Evolutionary conservation across 495 filamentous ascomycete genomes (phyloP).

Genomic region (Xylaria nigripes): DNA sequence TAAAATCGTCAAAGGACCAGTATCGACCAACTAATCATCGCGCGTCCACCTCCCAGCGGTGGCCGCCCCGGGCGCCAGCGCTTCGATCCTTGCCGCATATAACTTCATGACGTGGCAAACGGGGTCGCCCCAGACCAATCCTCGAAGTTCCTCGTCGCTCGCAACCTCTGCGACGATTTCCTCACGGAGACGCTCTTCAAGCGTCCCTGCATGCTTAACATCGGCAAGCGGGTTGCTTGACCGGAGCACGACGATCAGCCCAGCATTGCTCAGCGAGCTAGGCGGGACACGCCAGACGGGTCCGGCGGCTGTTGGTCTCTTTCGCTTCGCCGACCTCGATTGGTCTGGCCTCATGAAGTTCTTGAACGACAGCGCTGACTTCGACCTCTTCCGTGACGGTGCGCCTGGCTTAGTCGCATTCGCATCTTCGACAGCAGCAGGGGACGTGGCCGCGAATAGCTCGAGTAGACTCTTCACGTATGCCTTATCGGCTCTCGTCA

Average conservation of each 20-base stretch:
- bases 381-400: slow-evolving; percentile 20
- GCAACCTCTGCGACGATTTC: slow-evolving; percentile 54
- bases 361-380: slow-evolving; percentile 23
- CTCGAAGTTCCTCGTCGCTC: slow-evolving; percentile 55
- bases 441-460: slow-evolving; percentile 57
- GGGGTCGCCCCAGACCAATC: slow-evolving; percentile 69
- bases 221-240: slow-evolving; percentile 29
- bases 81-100: slow-evolving; percentile 60
- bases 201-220: slow-evolving; percentile 28
- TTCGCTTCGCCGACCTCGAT: too few relatives aligned
- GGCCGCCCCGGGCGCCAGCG: slow-evolving; percentile 57
- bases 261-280: slow-evolving; percentile 55
- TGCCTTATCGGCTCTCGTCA: slow-evolving; percentile 63
- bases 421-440: slow-evolving; percentile 15
- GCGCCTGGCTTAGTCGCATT: not conserved
- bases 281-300: slow-evolving; percentile 55
- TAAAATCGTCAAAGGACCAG: too few relatives aligned
- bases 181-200: slow-evolving; percentile 36
- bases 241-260: slow-evolving; percentile 57
- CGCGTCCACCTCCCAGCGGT: slow-evolving; percentile 32
- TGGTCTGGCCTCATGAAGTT: slow-evolving; percentile 11
- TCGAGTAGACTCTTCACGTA: slow-evolving; percentile 64
- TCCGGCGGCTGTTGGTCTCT: slow-evolving; percentile 10
- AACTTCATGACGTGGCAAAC: slow-evolving; percentile 70
- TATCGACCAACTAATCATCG: too few relatives aligned